These are phyloP conservation scores for Malassezia obtusa DNA, from an alignment of 1,284 basidiomycete genomes.

Conservation along the genomic window DNA sequence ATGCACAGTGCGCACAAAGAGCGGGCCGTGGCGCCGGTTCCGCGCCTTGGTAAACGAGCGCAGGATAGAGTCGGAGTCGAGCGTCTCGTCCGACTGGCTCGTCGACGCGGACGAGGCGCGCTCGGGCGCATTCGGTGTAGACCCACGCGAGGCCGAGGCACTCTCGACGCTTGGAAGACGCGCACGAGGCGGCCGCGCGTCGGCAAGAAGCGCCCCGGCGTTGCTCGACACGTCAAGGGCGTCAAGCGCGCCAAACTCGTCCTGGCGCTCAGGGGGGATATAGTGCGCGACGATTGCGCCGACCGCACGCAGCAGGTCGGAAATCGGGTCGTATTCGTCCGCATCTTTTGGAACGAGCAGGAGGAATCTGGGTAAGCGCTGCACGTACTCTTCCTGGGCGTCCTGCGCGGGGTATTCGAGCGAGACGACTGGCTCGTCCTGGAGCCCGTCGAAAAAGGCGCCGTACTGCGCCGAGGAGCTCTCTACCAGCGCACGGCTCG, in stretches of 20 bases:
- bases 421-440: constrained; percentile 16
- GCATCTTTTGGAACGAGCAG: constrained; percentile 35
- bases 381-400: constrained; percentile 22
- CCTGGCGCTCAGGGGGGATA: constrained; percentile 23
- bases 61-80: constrained; percentile 49
- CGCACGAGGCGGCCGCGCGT: background rate
- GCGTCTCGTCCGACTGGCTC: constrained; percentile 2
- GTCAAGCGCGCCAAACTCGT: constrained; percentile 35
- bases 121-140: constrained; percentile 15
- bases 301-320: constrained; percentile 37
- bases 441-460: constrained; percentile 6
- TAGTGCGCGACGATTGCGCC: constrained; percentile 33
- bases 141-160: constrained; percentile 8
- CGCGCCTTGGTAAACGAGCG: constrained; percentile 53
- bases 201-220: constrained; percentile 19
- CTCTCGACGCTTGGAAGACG: background rate
- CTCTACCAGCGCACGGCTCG: constrained; percentile 16
- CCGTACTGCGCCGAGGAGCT: background rate
- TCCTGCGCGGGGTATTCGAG: constrained; percentile 34
- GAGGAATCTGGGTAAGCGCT: constrained; percentile 13
- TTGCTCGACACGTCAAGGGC: constrained; percentile 31
- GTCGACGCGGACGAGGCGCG: background rate
- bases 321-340: constrained; percentile 45
- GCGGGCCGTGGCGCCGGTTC: constrained; percentile 52
- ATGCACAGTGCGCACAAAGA: constrained; percentile 51